Conservation (phyloP, 2,329 filamentous ascomycete genomes). For the Verticillium klebahnii region DNA sequence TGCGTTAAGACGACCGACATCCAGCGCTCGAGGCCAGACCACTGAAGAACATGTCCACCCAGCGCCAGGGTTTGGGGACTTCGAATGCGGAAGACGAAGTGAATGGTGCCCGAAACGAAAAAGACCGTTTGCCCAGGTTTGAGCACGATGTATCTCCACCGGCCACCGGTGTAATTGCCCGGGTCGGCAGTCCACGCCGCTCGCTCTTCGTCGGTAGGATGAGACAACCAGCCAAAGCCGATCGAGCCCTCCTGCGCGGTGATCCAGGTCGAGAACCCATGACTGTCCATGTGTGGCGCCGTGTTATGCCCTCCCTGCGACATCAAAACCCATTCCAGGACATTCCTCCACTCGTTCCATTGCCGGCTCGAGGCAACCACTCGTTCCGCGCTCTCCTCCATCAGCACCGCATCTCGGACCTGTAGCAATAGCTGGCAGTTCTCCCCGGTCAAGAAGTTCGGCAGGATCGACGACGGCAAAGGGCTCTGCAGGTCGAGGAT, state of each 20-base stretch:
- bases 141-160: constrained; percentile 26
- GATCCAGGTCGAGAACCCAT: constrained; percentile 28
- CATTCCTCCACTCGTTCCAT: constrained; percentile 26
- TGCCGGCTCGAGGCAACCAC: constrained; percentile 17
- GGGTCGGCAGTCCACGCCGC: constrained; percentile 16
- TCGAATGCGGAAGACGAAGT: constrained; percentile 26
- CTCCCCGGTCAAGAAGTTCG: constrained; percentile 5
- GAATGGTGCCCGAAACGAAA: constrained; percentile 27
- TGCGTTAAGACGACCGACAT: constrained; percentile 22
- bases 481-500: constrained; percentile 7
- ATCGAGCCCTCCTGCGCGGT: constrained; percentile 21
- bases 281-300: constrained; percentile 26
- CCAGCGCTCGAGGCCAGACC: constrained; percentile 24
- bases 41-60: constrained; percentile 27
- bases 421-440: constrained; percentile 8
- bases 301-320: constrained; percentile 28
- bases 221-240: constrained; percentile 26
- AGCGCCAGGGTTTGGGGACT: constrained; percentile 23
- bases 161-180: constrained; percentile 17
- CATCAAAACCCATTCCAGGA: constrained; percentile 25
- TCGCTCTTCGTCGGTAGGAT: constrained; percentile 18
- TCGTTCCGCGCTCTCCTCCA: constrained; percentile 11
- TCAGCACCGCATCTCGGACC: constrained; percentile 5
- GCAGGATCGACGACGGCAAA: constrained; percentile 5
- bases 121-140: constrained; percentile 28